Evolutionary conservation across 2,329 filamentous ascomycete species (phyloP).

Genomic region (Colletotrichum tamarilloi): DNA sequence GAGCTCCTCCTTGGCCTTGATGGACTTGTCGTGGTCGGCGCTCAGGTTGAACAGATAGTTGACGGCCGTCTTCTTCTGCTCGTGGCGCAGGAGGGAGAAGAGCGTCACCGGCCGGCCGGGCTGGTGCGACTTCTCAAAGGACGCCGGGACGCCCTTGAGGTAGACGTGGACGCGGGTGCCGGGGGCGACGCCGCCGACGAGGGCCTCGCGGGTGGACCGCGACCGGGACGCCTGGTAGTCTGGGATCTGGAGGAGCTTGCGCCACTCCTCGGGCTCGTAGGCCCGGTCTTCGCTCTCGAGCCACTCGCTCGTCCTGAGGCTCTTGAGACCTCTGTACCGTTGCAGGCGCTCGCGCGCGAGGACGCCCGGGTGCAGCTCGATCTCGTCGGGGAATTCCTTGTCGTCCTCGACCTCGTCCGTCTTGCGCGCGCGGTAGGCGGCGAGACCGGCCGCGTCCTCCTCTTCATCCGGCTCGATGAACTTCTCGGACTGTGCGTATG

Average conservation of each 20-base stretch:
- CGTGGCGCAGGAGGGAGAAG: constrained; percentile 90
- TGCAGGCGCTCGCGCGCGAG: constrained; percentile 86
- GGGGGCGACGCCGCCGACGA: constrained; percentile 86
- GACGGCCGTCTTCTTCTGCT: constrained; percentile 91
- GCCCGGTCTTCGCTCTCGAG: constrained; percentile 87
- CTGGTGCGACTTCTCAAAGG: constrained; percentile 58
- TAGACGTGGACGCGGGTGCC: constrained; percentile 87
- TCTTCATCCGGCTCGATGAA: constrained; percentile 90
- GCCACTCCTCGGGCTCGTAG: constrained; percentile 91
- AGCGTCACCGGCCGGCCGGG: constrained; percentile 74
- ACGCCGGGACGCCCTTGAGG: constrained; percentile 64
- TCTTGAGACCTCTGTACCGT: constrained; percentile 92
- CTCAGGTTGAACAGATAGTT: constrained; percentile 91
- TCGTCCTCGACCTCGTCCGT: constrained; percentile 88
- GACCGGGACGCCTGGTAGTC: constrained; percentile 90
- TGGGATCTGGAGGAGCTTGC: constrained; percentile 84
- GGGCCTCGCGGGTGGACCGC: constrained; percentile 80
- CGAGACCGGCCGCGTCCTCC: constrained; percentile 79
- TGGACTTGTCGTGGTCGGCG: constrained; percentile 77
- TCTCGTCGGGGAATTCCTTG: constrained; percentile 95
- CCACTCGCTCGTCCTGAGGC: constrained; percentile 87
- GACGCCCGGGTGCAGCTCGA: constrained; percentile 90
- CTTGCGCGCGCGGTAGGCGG: constrained; percentile 82
- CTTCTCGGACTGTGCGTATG: constrained; percentile 94
- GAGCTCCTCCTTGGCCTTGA: constrained; percentile 93